These are phyloP conservation scores for Extremus antarcticus DNA, from an alignment of 495 filamentous ascomycete genomes.

Conservation along the genomic window DNA sequence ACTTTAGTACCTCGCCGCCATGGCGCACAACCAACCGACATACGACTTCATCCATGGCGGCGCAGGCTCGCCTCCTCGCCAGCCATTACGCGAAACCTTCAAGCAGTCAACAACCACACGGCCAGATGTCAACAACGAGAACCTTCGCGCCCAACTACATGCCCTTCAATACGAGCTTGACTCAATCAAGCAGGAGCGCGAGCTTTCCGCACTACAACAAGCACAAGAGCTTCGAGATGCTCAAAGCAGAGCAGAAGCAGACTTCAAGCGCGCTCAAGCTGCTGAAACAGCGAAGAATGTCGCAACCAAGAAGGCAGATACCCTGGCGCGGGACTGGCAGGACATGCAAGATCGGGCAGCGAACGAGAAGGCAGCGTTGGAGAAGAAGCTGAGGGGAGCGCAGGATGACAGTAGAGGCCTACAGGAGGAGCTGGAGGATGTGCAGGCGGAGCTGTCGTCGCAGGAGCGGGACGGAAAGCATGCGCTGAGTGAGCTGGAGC, in stretches of 20 bases:
- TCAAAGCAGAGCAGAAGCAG: constrained; percentile 64
- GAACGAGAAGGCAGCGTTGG: constrained; percentile 57
- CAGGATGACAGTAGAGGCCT: constrained; percentile 62
- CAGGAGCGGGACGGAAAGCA: constrained; percentile 61
- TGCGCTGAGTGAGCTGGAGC: constrained; percentile 58
- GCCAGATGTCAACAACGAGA: constrained; percentile 44
- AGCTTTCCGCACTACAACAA: constrained; percentile 60
- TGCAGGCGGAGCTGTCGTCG: constrained; percentile 55
- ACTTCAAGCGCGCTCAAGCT: constrained; percentile 69
- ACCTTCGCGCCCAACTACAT: constrained; percentile 56
- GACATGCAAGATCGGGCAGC: constrained; percentile 53
- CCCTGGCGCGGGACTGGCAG: constrained; percentile 58
- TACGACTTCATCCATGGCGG: constrained; percentile 52
- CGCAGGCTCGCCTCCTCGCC: constrained; percentile 24
- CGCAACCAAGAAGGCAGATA: constrained; percentile 59
- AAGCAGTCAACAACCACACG: constrained; percentile 28
- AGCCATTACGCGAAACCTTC: constrained; percentile 29
- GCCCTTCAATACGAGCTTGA: constrained; percentile 61
- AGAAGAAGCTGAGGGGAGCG: constrained; percentile 56
- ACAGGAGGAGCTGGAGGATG: constrained; percentile 70
- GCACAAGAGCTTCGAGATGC: constrained; percentile 73
- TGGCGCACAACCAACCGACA: constrained; percentile 38
- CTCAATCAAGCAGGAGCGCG: constrained; percentile 73
- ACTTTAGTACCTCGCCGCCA: not conserved
- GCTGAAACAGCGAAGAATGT: constrained; percentile 59